Percentiles rank a stretch among this genome's conserved stretches.
These are phyloP conservation scores for Calonectria crousiana DNA, from an alignment of 2,329 filamentous ascomycete species.

Conservation along the genomic window DNA sequence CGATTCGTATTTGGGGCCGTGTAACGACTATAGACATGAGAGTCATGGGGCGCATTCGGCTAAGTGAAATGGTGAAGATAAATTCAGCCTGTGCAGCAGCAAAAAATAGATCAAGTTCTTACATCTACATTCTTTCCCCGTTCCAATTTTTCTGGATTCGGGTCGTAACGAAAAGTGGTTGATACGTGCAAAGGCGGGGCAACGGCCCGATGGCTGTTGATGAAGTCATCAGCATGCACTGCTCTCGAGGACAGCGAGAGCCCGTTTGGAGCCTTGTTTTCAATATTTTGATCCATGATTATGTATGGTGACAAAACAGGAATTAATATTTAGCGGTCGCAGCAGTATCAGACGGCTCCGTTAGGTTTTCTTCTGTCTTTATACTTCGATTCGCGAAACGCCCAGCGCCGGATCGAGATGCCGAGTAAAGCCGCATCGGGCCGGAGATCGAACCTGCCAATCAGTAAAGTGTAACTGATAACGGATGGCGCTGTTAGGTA, in stretches of 20 bases:
- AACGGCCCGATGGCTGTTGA: neutral
- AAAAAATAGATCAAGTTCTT: neutral
- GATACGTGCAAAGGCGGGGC: neutral
- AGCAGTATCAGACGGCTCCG: too few relatives aligned
- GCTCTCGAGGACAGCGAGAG: neutral
- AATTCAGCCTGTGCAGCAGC: neutral
- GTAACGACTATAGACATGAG: conserved; percentile 86
- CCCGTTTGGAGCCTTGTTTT: neutral
- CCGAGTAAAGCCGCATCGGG: neutral
- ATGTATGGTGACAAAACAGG: neutral
- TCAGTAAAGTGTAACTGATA: neutral
- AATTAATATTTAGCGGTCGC: neutral
- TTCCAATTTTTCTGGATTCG: neutral
- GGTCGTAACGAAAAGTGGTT: neutral
- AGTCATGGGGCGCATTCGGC: conserved; percentile 66
- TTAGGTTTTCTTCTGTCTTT: neutral
- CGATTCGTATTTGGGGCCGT: conserved; percentile 85
- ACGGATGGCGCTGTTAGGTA: neutral
- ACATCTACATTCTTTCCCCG: neutral
- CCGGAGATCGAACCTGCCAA: neutral
- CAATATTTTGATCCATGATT: neutral
- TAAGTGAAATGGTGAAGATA: conserved; percentile 40
- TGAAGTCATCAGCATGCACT: neutral
- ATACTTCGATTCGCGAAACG: neutral
- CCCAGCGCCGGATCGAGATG: neutral